Evolutionary conservation across 495 filamentous ascomycete genomes (phyloP), one percentile per base, ranked within the genome.

Genomic region (Schizothecium vesticola): DNA sequence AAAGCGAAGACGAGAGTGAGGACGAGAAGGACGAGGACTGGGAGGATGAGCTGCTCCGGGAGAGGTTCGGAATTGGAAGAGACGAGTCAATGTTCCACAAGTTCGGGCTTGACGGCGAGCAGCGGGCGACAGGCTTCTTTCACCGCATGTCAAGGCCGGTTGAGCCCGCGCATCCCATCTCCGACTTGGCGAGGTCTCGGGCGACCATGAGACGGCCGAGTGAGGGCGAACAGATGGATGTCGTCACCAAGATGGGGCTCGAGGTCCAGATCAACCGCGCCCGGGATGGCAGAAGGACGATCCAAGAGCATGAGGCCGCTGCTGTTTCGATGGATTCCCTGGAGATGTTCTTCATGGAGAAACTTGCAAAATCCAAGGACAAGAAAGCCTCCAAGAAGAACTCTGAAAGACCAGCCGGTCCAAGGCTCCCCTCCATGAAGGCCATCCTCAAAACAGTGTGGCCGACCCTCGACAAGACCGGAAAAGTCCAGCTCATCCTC

Each of bases 361-460:
- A 63, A 19, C 71, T 75, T 31, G 69, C 63, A 19, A 77, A 69
- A 19, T 59, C 31, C 28, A 72, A 70, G 65, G 68, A 66, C 21
- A 67, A 69, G 56, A 71, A 70, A 58, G 69, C 43, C 16, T 51
- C 43, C 43, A 51, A 51, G 43, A 51, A 51, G 43, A 51, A 51
- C 19, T 1, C 65, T 60, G 64, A 67, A 21, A 64, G 59, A 6
- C 12, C 59, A 16, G 29, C 13, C 16, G 64, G 23, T 19, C 56
- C 58, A 26, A 74, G 25, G 12, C 64, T 67, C 0, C 67, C 80
- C 1, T 81, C 88, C 1, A 71, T 94, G 0, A 74, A 69, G 8
- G 72, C 79, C 51, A 93, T 96, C n/a, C 80, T 97, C 59, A 73
- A 77, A 25, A 94, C 92, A 0, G 82, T 96, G 6, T 90, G 91